Percentiles rank a stretch among this genome's conserved stretches.
Evolutionary conservation across 257 asterid species (phyloP).

Genomic region (Ligustrum vulgare): DNA sequence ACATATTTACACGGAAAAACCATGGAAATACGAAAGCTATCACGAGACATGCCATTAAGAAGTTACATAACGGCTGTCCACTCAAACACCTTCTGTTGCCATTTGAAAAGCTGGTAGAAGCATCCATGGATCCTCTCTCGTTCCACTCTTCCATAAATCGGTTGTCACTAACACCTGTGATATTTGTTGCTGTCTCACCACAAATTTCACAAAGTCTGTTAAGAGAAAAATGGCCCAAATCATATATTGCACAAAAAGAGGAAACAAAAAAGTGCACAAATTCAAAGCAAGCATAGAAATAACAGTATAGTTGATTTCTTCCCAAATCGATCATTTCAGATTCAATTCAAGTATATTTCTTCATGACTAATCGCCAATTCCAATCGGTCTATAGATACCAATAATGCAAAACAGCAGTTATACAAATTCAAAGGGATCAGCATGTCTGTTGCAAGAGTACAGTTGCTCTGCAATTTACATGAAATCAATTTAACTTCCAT

Average conservation of each 20-base stretch:
- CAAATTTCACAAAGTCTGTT: conserved; percentile 87
- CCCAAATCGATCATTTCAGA: not conserved
- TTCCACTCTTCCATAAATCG: conserved; percentile 77
- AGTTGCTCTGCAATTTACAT: not conserved
- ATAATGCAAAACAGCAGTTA: not conserved
- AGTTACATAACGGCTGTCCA: conserved; percentile 68
- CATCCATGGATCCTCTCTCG: conserved; percentile 31
- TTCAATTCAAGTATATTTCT: not conserved
- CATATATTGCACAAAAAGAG: not conserved
- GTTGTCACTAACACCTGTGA: conserved; percentile 43
- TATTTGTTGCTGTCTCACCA: conserved; percentile 57
- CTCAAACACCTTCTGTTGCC: conserved; percentile 52
- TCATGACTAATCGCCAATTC: not conserved
- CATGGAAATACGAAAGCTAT: conserved; percentile 75
- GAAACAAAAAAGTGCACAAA: not conserved
- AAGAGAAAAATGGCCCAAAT: not conserved
- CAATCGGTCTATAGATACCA: not conserved
- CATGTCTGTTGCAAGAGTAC: not conserved
- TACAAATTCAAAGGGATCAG: not conserved
- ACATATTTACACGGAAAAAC: conserved; percentile 75
- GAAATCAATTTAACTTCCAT: not conserved
- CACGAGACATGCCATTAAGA: conserved; percentile 74
- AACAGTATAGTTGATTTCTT: not conserved
- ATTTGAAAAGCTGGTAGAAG: conserved; percentile 15
- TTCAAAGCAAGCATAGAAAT: not conserved